These are phyloP conservation scores for Diophrys appendiculata DNA, from an alignment of 73 alveolate species.

Conservation along the genomic window DNA sequence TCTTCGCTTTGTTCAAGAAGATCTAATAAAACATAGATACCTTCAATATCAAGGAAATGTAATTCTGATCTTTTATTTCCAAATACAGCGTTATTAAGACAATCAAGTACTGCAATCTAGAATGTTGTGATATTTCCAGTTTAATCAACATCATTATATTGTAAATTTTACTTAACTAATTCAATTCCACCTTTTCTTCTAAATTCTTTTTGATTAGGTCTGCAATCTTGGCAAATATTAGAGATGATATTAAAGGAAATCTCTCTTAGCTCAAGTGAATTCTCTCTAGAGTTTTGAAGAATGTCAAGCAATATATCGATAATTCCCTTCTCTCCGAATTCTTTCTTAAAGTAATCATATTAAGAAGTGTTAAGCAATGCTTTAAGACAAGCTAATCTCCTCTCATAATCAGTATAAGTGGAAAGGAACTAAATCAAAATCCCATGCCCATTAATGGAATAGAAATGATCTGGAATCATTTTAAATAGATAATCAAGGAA, in stretches of 20 bases:
- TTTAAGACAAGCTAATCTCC: conserved; percentile 78
- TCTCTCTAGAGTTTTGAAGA: conserved; percentile 84
- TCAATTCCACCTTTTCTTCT: conserved; percentile 97
- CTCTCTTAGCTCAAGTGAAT: conserved; percentile 91
- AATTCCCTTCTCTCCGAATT: conserved; percentile 91
- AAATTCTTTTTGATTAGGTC: conserved; percentile 90
- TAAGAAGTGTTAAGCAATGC: conserved; percentile 73
- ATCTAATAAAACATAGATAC: conserved; percentile 88
- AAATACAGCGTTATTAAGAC: conserved; percentile 90
- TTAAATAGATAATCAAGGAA: conserved; percentile 69
- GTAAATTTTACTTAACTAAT: conserved; percentile 81
- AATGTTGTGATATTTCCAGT: conserved; percentile 77
- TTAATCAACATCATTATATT: conserved; percentile 76
- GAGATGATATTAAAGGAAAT: conserved; percentile 92
- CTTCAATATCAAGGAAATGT: conserved; percentile 94
- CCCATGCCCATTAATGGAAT: conserved; percentile 78
- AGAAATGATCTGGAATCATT: conserved; percentile 87
- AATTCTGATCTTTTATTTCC: conserved; percentile 90
- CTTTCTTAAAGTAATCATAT: conserved; percentile 77
- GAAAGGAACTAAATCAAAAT: conserved; percentile 77
- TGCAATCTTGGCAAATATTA: conserved; percentile 89
- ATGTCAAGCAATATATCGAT: conserved; percentile 92
- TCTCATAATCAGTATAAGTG: conserved; percentile 78
- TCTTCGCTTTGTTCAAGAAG: conserved; percentile 90
- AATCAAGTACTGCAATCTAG: conserved; percentile 85